Evolutionary conservation across 768 basidiomycete genomes (phyloP).

Genomic region (Podaxis mareebaensis): DNA sequence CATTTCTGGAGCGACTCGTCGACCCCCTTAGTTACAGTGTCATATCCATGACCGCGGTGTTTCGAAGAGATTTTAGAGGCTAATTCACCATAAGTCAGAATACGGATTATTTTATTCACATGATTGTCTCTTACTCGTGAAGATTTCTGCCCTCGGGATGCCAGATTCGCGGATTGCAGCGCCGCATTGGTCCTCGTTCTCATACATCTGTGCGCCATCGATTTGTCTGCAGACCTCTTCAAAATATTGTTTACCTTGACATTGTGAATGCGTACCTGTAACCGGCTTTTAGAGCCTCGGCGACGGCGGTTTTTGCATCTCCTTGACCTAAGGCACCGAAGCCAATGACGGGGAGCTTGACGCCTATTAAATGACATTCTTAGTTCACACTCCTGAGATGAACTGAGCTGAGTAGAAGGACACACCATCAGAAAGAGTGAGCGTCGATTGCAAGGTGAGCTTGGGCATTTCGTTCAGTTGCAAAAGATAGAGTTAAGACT

Average conservation of each 20-base stretch:
- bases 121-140: conserved; percentile 54
- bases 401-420: not conserved
- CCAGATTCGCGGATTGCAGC: conserved; percentile 50
- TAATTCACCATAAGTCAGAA: not conserved
- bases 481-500: not conserved
- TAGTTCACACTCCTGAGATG: not conserved
- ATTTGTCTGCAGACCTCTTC: conserved; percentile 42
- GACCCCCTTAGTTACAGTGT: conserved; percentile 14
- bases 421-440: conserved; percentile 27
- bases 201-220: conserved; percentile 59
- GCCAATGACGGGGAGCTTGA: conserved; percentile 56
- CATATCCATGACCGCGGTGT: conserved; percentile 15
- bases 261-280: conserved; percentile 42
- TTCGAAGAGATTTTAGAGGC: conserved; percentile 18
- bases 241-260: not conserved
- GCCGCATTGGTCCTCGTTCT: conserved; percentile 53
- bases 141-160: conserved; percentile 49
- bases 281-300: conserved; percentile 59
- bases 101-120: not conserved
- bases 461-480: not conserved
- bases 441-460: conserved; percentile 23
- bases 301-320: conserved; percentile 43
- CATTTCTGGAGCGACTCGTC: conserved; percentile 17
- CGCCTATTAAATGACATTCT: conserved; percentile 30
- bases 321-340: conserved; percentile 65